phyloP scores from a whole-genome alignment of 75 land plant species.

The Adiantum capillusveneris region DNA sequence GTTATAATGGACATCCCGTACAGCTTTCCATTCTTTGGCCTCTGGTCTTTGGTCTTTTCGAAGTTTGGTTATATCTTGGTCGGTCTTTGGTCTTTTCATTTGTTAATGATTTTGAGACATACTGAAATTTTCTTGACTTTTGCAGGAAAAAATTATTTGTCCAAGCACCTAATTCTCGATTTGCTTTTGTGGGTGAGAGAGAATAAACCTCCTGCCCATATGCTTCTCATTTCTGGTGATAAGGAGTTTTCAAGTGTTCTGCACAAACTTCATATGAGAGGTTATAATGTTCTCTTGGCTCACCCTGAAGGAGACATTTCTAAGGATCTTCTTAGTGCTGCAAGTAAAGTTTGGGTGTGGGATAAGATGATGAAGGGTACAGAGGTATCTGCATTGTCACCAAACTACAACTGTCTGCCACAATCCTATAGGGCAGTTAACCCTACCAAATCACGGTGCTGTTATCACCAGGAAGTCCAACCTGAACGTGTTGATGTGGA shows the following conservation, averaged over 20 bases:
- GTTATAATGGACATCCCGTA: too few species aligned
- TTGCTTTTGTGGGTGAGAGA: slow-evolving; percentile 59
- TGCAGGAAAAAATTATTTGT: slow-evolving; percentile 1
- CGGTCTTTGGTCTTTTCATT: too few species aligned
- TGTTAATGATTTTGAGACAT: too few species aligned
- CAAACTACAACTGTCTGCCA: not conserved
- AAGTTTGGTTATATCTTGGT: too few species aligned
- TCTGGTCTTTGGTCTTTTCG: too few species aligned
- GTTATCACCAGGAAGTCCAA: not conserved
- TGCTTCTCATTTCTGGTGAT: slow-evolving; percentile 78
- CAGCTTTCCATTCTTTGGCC: too few species aligned
- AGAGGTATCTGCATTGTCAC: not conserved
- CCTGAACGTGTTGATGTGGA: not conserved
- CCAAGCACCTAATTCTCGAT: slow-evolving; percentile 36
- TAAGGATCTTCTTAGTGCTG: slow-evolving; percentile 59
- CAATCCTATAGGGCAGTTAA: not conserved
- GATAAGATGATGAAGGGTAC: slow-evolving; percentile 39
- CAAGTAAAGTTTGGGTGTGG: slow-evolving; percentile 74
- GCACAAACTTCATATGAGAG: slow-evolving; percentile 71
- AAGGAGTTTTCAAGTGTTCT: slow-evolving; percentile 53
- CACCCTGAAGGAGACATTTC: slow-evolving; percentile 28
- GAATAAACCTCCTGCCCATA: slow-evolving; percentile 76
- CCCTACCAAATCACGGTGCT: not conserved
- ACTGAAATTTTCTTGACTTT: not conserved
- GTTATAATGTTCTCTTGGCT: slow-evolving; percentile 74